A percentile compares a stretch with the other conserved stretches of the same genome.
phyloP scores from a whole-genome alignment of 1,284 basidiomycete genomes.

The Pseudozyma hubeiensis region DNA sequence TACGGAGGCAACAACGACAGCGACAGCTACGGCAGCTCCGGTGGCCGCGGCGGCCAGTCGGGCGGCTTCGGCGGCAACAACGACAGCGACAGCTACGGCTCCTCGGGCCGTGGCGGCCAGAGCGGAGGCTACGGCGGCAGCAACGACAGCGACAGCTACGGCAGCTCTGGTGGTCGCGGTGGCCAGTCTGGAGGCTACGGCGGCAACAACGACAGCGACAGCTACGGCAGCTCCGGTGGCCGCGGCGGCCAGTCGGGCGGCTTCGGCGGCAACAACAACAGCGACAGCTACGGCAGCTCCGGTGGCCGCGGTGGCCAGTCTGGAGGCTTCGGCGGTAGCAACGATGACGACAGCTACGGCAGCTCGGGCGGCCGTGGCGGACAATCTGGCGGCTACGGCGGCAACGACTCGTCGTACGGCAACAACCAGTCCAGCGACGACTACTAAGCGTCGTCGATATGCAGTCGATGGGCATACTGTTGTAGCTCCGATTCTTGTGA shows the following conservation, averaged over 20 bases:
- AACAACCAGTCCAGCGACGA: background rate
- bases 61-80: slow-evolving; percentile 14
- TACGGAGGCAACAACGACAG: slow-evolving; percentile 24
- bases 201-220: slow-evolving; percentile 16
- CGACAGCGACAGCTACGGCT: slow-evolving; percentile 23
- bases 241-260: slow-evolving; percentile 5
- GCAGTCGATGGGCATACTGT: background rate
- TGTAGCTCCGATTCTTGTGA: no score
- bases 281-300: slow-evolving; percentile 19
- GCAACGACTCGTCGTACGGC: slow-evolving; percentile 8
- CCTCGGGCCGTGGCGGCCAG: slow-evolving; percentile 2
- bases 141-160: slow-evolving; percentile 25
- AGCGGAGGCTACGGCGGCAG: background rate
- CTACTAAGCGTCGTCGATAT: background rate
- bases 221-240: slow-evolving; percentile 18
- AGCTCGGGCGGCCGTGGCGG: background rate
- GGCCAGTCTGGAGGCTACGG: slow-evolving; percentile 16
- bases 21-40: slow-evolving; percentile 9
- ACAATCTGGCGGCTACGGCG: background rate
- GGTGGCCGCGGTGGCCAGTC: slow-evolving; percentile 14
- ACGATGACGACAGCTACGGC: slow-evolving; percentile 10
- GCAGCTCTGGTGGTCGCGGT: slow-evolving; percentile 2
- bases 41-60: slow-evolving; percentile 8
- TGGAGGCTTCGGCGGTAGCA: slow-evolving; percentile 9
- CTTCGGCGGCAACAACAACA: slow-evolving; percentile 6